These are phyloP conservation scores for Datura wrightii DNA, from an alignment of 257 asterid genomes.

Conservation along the genomic window DNA sequence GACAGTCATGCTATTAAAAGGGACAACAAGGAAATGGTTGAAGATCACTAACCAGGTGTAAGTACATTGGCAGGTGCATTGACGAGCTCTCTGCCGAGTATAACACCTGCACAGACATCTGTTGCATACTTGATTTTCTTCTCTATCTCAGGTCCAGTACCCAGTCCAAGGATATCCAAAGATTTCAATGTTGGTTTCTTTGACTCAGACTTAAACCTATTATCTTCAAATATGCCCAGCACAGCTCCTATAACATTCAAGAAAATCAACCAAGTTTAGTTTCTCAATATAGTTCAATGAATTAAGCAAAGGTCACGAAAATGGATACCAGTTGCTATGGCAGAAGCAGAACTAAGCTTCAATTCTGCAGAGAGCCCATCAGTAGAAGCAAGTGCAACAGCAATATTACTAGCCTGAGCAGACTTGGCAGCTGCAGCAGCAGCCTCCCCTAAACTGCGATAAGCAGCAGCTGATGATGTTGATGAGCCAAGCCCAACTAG, in stretches of 20 bases:
- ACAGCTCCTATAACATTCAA: conserved; percentile 60
- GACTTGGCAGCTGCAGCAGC: conserved; percentile 92
- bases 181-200: conserved; percentile 68
- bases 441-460: conserved; percentile 86
- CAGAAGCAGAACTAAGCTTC: conserved; percentile 77
- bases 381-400: conserved; percentile 80
- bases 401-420: conserved; percentile 71
- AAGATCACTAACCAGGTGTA: conserved; percentile 80
- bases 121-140: conserved; percentile 81
- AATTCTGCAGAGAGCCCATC: conserved; percentile 61
- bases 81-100: conserved; percentile 85
- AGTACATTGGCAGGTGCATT: conserved; percentile 97
- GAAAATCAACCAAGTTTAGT: conserved; percentile 32
- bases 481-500: conserved; percentile 82
- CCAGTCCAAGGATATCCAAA: conserved; percentile 90
- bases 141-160: conserved; percentile 86
- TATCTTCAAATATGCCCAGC: conserved; percentile 86
- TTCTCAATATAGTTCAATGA: conserved; percentile 21
- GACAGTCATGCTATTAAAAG: not conserved
- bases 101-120: conserved; percentile 78
- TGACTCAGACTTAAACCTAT: conserved; percentile 83
- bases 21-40: not conserved
- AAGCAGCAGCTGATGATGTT: conserved; percentile 58
- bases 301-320: not conserved
- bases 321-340: conserved; percentile 73